These are phyloP conservation scores for Stereum hirsutum DNA, from an alignment of 1,284 basidiomycete genomes.

Conservation along the genomic window DNA sequence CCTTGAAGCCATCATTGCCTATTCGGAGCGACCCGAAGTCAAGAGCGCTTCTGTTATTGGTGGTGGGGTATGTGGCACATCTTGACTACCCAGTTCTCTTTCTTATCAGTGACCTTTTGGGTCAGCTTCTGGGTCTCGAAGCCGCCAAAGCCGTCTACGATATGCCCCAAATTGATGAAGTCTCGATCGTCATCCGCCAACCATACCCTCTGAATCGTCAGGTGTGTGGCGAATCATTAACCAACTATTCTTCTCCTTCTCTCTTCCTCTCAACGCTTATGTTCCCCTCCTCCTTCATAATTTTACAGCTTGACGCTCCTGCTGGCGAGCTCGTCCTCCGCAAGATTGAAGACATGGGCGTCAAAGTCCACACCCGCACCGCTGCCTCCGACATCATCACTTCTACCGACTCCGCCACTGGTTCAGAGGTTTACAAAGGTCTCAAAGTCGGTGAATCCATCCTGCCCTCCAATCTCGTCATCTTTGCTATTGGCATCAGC, in stretches of 20 bases:
- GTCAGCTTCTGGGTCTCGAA: background rate
- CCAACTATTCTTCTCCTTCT: too few relatives aligned
- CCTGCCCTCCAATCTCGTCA: background rate
- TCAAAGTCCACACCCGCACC: background rate
- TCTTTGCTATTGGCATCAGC: background rate
- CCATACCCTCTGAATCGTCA: background rate
- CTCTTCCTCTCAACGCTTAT: too few relatives aligned
- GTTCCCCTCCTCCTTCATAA: too few relatives aligned
- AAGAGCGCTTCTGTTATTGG: background rate
- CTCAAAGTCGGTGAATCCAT: background rate
- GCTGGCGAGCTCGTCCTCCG: background rate
- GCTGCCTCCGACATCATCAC: background rate
- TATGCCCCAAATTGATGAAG: background rate
- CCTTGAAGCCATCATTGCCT: background rate
- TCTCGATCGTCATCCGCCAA: slow-evolving; percentile 1
- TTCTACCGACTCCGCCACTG: background rate
- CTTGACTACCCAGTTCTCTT: too few relatives aligned
- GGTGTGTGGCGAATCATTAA: too few relatives aligned
- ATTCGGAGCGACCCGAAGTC: background rate
- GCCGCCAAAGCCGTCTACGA: slow-evolving; percentile 1
- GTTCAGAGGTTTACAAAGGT: background rate
- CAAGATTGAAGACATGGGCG: slow-evolving; percentile 1
- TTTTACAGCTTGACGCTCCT: background rate
- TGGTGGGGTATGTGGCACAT: too few relatives aligned
- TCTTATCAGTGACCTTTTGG: too few relatives aligned